These are phyloP conservation scores for Tulasnella sp. DNA, from an alignment of 768 basidiomycete species.

Conservation along the genomic window DNA sequence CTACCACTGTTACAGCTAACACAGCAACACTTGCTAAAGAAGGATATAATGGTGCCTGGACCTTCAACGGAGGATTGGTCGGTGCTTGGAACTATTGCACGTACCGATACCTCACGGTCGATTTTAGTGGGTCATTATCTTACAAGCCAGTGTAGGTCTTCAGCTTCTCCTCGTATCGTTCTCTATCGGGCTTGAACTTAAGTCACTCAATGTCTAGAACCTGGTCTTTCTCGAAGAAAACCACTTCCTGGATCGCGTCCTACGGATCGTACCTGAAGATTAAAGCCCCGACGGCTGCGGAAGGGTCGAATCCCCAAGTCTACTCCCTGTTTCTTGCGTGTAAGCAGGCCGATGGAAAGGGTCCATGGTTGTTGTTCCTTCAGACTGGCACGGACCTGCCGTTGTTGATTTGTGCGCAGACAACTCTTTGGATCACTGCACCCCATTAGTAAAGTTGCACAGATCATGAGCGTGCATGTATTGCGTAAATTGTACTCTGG, in stretches of 20 bases:
- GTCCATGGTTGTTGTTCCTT: conserved; percentile 23
- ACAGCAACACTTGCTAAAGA: neutral
- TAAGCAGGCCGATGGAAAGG: neutral
- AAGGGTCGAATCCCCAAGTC: neutral
- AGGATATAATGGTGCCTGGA: conserved; percentile 2
- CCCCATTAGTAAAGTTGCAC: neutral
- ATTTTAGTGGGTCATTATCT: neutral
- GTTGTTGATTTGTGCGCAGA: neutral
- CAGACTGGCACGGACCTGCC: conserved; percentile 29
- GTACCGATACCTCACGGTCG: conserved; percentile 18
- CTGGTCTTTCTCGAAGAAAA: neutral
- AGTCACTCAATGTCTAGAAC: neutral
- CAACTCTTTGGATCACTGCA: conserved; percentile 9
- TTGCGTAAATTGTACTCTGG: no score
- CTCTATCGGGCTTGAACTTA: neutral
- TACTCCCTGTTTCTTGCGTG: conserved; percentile 13
- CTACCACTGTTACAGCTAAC: neutral
- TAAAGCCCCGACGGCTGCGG: neutral
- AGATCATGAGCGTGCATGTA: neutral
- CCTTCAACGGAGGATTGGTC: conserved; percentile 14
- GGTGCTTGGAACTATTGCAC: conserved; percentile 20
- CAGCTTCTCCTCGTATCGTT: no score
- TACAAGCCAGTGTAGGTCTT: conserved; percentile 21
- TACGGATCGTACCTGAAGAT: neutral
- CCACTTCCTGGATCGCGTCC: neutral